Evolutionary conservation across 225 moss, liverwort and hornwort genomes (phyloP).

Genomic region (Anthoceros angustus): DNA sequence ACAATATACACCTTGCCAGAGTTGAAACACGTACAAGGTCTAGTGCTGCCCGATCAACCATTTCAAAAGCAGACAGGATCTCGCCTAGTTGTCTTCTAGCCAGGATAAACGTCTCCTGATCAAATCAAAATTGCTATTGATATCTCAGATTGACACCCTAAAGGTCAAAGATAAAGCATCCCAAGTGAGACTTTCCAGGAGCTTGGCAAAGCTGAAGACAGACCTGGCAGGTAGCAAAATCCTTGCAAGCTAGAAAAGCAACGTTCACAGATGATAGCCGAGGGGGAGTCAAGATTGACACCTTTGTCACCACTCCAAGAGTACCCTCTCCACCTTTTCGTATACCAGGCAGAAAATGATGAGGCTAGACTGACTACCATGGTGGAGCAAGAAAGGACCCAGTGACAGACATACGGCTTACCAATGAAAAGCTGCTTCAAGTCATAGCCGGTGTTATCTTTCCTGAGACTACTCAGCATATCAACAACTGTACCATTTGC

Average conservation of each 20-base stretch:
- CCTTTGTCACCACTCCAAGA: conserved; percentile 89
- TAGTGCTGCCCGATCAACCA: conserved; percentile 65
- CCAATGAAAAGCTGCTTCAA: conserved; percentile 96
- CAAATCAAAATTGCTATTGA: too few relatives aligned
- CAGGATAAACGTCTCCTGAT: conserved; percentile 54
- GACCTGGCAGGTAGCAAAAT: conserved; percentile 74
- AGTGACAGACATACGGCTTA: conserved; percentile 10
- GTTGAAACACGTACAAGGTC: conserved; percentile 38
- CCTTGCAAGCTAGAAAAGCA: conserved; percentile 79
- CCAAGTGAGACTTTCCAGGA: not conserved
- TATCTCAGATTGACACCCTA: too few relatives aligned
- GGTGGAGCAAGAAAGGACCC: not conserved
- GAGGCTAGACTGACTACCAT: not conserved
- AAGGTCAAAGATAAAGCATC: too few relatives aligned
- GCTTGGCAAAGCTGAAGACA: not conserved
- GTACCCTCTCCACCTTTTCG: conserved; percentile 76
- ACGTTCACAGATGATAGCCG: conserved; percentile 66
- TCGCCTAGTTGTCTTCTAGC: conserved; percentile 77
- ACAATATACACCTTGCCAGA: not conserved
- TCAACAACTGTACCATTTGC: conserved; percentile 78
- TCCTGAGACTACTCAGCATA: conserved; percentile 56
- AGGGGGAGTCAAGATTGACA: conserved; percentile 70
- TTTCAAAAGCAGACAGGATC: conserved; percentile 93
- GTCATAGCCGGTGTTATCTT: conserved; percentile 97
- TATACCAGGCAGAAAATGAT: conserved; percentile 12